Base-by-base conservation (phyloP, 345 rosid genomes). In the Rhizophora mangle region DNA sequence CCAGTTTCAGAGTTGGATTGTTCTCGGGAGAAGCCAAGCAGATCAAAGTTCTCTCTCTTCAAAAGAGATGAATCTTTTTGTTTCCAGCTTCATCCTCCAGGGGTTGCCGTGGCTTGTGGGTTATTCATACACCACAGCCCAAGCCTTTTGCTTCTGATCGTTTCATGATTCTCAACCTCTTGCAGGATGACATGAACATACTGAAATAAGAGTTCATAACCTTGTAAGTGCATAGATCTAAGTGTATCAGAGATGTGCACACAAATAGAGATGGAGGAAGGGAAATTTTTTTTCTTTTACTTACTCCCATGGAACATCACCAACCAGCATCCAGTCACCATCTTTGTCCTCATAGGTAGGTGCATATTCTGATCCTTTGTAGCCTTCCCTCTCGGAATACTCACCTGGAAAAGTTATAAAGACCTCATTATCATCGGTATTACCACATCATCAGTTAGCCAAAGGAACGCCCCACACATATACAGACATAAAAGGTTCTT, bases 251-350 rank as follows among this genome's bases (percentile, higher is more conserved):
- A 43, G 49, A 43, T 13, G 49, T 11, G 3, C 0, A 15, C 49
- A 43, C 18, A 43, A 43, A 43, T 43, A 34, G 9, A 34, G 37
- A 43, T 43, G 7, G 9, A 34, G 37, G 37, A 7, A 34, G 37
- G 37, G 7, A 7, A 34, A 0, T 11, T 43, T 43, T 43, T 13
- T 43, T 13, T 13, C 18, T 43, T 43, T 39, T 39, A 71, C 87
- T 77, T 74, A 85, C 85, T 83, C 82, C 97, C 95, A 91, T 0
- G 94, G 96, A 62, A 87, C 96, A 83, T 90, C 94, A 72, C 96
- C 94, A 9, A 88, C 89, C 10, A 91, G 84, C 97, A 91, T 91
- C 97, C 88, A 85, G 51, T 91, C 97, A 61, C 95, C 87, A 74
- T 91, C 97, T 64, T 88, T 89, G 75, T 91, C 97, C 49, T 91